Evolutionary conservation across 2,329 filamentous ascomycete species (phyloP).

Genomic region (Alternaria alternata): DNA sequence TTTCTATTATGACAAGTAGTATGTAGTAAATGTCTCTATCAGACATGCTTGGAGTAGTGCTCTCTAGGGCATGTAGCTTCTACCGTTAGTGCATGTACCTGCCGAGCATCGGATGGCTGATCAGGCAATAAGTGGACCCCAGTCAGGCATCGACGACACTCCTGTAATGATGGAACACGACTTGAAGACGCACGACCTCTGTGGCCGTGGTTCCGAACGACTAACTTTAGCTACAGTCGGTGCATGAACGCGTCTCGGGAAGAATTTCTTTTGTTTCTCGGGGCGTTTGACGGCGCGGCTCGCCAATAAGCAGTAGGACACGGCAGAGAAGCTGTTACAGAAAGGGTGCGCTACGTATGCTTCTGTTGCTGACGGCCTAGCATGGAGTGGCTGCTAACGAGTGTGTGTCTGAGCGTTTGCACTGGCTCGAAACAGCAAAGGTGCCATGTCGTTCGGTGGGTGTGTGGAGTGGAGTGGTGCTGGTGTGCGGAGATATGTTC

Average conservation of each 20-base stretch:
- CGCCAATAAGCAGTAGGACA: conserved; percentile 8
- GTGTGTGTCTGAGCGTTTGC: conserved; percentile 4
- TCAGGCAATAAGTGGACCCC: conserved; percentile 7
- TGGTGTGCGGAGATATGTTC: conserved; percentile 1
- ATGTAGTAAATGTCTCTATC: background rate
- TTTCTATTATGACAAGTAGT: background rate
- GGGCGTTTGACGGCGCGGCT: conserved; percentile 12
- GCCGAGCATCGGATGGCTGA: background rate
- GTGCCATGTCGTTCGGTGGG: conserved; percentile 14
- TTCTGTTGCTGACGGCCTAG: conserved; percentile 5
- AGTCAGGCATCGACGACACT: conserved; percentile 3
- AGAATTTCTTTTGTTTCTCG: conserved; percentile 20
- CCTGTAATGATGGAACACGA: conserved; percentile 14
- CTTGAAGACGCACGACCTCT: background rate
- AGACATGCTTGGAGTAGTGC: background rate
- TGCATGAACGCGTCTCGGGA: conserved; percentile 17
- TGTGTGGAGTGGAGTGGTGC: background rate
- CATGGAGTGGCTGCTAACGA: conserved; percentile 5
- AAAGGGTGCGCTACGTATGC: conserved; percentile 4
- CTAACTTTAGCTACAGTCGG: background rate
- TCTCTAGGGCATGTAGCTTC: background rate
- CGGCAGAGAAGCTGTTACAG: conserved; percentile 16
- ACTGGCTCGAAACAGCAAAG: conserved; percentile 19
- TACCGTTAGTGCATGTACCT: background rate
- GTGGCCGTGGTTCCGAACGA: background rate